phyloP scores from a whole-genome alignment of 2,329 filamentous ascomycete species.

The Didymella pomorum region DNA sequence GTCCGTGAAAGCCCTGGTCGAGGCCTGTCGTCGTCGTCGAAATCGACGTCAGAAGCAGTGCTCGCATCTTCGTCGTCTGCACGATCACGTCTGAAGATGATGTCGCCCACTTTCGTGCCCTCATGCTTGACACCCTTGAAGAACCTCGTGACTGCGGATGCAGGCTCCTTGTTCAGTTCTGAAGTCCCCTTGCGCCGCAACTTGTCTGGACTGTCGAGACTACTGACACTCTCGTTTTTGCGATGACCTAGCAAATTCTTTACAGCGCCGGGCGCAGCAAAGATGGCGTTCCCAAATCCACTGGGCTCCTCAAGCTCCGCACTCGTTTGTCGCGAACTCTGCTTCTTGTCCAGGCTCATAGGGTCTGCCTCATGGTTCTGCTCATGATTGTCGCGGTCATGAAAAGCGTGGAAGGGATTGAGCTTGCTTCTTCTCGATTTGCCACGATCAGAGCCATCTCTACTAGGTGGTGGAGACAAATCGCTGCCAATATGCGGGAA shows the following conservation, averaged over 20 bases:
- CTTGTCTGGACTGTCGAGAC: conserved; percentile 42
- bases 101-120: conserved; percentile 67
- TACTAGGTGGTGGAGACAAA: conserved; percentile 49
- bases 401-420: conserved; percentile 52
- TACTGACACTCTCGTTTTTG: conserved; percentile 51
- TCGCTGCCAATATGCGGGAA: conserved; percentile 47
- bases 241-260: conserved; percentile 46
- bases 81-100: conserved; percentile 66
- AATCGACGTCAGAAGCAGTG: conserved; percentile 52
- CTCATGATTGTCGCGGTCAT: conserved; percentile 41
- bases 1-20: conserved; percentile 45
- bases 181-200: conserved; percentile 48
- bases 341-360: conserved; percentile 35
- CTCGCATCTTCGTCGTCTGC: conserved; percentile 56
- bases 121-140: conserved; percentile 79
- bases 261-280: conserved; percentile 45
- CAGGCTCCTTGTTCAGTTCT: conserved; percentile 50
- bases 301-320: conserved; percentile 45
- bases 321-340: conserved; percentile 39
- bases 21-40: conserved; percentile 38
- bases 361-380: conserved; percentile 29
- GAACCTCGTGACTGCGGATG: conserved; percentile 72
- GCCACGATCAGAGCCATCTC: conserved; percentile 39
- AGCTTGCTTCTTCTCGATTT: conserved; percentile 51
- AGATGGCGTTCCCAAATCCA: conserved; percentile 40